These are phyloP conservation scores for Plasmodium adleri DNA, from an alignment of 169 alveolate species.

Conservation along the genomic window DNA sequence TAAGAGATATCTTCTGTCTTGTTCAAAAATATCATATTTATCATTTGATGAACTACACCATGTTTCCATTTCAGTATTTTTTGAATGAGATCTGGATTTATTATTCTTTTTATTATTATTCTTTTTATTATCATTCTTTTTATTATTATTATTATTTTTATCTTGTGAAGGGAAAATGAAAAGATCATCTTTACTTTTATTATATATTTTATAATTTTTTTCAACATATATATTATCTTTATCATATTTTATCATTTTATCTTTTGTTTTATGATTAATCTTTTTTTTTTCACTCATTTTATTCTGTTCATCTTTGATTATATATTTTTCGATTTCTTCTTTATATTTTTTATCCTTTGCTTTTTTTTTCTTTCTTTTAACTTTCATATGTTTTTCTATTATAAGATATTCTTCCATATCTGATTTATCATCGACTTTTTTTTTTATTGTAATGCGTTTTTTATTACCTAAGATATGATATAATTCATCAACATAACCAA, in stretches of 20 bases:
- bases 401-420: slow-evolving; percentile 58
- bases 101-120: slow-evolving; percentile 21
- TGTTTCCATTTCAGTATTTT: slow-evolving; percentile 51
- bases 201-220: neutral
- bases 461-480: slow-evolving; percentile 46
- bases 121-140: slow-evolving; percentile 32
- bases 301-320: neutral
- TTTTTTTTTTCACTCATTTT: slow-evolving; percentile 5
- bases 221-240: slow-evolving; percentile 11
- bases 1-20: slow-evolving; percentile 32
- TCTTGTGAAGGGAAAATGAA: slow-evolving; percentile 1
- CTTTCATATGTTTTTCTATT: slow-evolving; percentile 36
- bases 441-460: slow-evolving; percentile 30
- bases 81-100: slow-evolving; percentile 3
- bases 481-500: slow-evolving; percentile 34
- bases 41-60: slow-evolving; percentile 70
- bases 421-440: slow-evolving; percentile 46
- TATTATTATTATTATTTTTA: slow-evolving; percentile 15
- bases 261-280: neutral
- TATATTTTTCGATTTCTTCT: no score
- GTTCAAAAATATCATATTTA: slow-evolving; percentile 52
- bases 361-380: slow-evolving; percentile 27
- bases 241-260: neutral
- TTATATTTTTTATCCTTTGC: neutral
- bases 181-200: slow-evolving; percentile 7